Evolutionary conservation across 768 basidiomycete genomes (phyloP), one percentile per base, ranked within the genome.

Genomic region (Russula abietina): DNA sequence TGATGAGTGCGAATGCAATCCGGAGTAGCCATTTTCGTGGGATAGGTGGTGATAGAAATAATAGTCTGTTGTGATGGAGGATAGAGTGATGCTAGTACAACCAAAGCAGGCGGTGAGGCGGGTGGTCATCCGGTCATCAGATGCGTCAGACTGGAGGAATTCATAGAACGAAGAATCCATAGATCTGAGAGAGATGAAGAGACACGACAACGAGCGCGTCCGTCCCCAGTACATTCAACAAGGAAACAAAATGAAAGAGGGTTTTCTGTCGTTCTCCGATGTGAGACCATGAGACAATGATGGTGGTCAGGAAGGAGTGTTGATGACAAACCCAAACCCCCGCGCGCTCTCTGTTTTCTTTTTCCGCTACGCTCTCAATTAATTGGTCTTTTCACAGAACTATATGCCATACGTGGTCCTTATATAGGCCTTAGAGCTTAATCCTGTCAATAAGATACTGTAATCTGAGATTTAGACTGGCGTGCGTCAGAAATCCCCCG

Each of bases 1-100:
- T 45, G 30, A 12, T 52, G 56, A 22, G 30, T 24, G 41, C 33
- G 41, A 36, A 24, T n/a, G 32, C 43, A 30, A 52, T 53, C 55
- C 19, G 52, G 5, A n/a, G 45, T 33, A 46, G 12, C 22, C 62
- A 63, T 63, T n/a, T n/a, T 45, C 4, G 33, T 17, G 22, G 41
- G 50, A 59, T 32, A 41, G 30, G 32, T 8, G 17, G 48, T 17
- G 28, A 55, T 39, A 59, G 43, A 36, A 46, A 14, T n/a, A 11
- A 10, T 58, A 59, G 57, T 59, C 11, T 63, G 57, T 39, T 17
- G 24, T 30, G 56, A 53, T 57, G 46, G 51, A 39, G n/a, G 26
- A 46, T 33, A 36, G 55, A n/a, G 39, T 24, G 41, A 17, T 54
- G 36, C 2, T 38, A 19, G 5, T 26, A 8, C 19, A 43, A 51